Evolutionary conservation across 139 green algal species (phyloP), one percentile per base, ranked within the genome.

Genomic region (Chlamydomonas incerta): DNA sequence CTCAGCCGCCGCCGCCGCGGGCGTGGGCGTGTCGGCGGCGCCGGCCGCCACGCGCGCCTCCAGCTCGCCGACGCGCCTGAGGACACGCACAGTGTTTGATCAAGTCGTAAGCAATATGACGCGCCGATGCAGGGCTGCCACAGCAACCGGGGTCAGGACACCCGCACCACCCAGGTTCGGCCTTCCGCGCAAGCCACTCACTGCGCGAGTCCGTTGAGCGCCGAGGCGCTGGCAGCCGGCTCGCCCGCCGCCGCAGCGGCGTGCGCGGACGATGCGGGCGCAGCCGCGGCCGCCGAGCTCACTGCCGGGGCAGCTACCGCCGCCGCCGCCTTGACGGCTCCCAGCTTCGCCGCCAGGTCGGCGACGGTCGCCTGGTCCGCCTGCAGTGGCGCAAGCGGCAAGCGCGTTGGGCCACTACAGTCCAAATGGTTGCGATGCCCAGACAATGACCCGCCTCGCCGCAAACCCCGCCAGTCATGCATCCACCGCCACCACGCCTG

Each of bases 11-110:
- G 63, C 63, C 4, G 23, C 69, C 6, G 35, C 50, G 31, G 50
- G 6, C 17, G 62, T 0, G 28, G 76, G 1, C 2, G 47, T 15
- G 35, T 41, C 67, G 20, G 41, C 50, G 28, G 37, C 60, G 5
- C 37, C 75, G 6, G 67, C 65, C 23, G 79, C 66, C 24, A 85
- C 33, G 1, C 47, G 46, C 31, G 68, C 66, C 66, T 85, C 79
- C 21, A 85, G 47, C 13, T 85, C 79, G 28, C 68, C 79, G 1
- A 85, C 46, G 11, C 79, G 79, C 50, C 79, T 85, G 35, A 50
- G 8, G 11, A 5, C 28, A 70, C 29, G 14, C 5, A 15, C 62
- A 69, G 28, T 69, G 62, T 33, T n/a, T n/a, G n/a, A n/a, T n/a
- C n/a, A n/a, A n/a, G n/a, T n/a, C n/a, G n/a, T n/a, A n/a, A n/a